A percentile compares a stretch with the other conserved stretches of the same genome.
Evolutionary conservation across 2,329 filamentous ascomycete species (phyloP).

Genomic region (Aspergillus pseudonomiae): DNA sequence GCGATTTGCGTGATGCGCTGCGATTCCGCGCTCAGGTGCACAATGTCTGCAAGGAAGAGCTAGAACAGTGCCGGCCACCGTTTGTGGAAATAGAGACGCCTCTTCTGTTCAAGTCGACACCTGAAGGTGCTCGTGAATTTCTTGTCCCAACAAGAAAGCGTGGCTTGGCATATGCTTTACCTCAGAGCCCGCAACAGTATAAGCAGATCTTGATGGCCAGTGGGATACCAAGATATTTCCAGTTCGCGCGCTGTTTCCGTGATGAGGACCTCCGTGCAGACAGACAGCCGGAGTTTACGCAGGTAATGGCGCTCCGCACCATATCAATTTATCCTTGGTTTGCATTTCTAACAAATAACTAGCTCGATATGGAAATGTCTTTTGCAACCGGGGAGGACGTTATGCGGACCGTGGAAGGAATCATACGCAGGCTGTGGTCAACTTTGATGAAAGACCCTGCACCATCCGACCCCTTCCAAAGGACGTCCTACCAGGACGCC

Average conservation of each 20-base stretch:
- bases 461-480: constrained; percentile 54
- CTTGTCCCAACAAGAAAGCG: constrained; percentile 80
- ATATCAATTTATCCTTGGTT: neutral
- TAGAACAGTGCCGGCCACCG: constrained; percentile 54
- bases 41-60: constrained; percentile 56
- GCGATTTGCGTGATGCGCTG: constrained; percentile 68
- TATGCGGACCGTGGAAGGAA: constrained; percentile 58
- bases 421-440: constrained; percentile 61
- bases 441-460: constrained; percentile 50
- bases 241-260: constrained; percentile 92
- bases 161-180: constrained; percentile 83
- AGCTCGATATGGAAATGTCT: constrained; percentile 92
- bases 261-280: constrained; percentile 93
- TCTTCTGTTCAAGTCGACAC: constrained; percentile 93
- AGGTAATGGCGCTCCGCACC: constrained; percentile 54
- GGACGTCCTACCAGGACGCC: constrained; percentile 72
- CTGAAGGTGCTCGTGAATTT: constrained; percentile 93
- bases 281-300: constrained; percentile 94
- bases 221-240: constrained; percentile 80
- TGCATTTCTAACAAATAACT: neutral
- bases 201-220: constrained; percentile 97
- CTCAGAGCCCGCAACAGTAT: constrained; percentile 97
- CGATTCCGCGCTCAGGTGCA: constrained; percentile 67
- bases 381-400: constrained; percentile 76
- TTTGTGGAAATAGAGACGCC: constrained; percentile 90